Base-by-base conservation (phyloP, 257 asterid species). In the Ligustrum vulgare region DNA sequence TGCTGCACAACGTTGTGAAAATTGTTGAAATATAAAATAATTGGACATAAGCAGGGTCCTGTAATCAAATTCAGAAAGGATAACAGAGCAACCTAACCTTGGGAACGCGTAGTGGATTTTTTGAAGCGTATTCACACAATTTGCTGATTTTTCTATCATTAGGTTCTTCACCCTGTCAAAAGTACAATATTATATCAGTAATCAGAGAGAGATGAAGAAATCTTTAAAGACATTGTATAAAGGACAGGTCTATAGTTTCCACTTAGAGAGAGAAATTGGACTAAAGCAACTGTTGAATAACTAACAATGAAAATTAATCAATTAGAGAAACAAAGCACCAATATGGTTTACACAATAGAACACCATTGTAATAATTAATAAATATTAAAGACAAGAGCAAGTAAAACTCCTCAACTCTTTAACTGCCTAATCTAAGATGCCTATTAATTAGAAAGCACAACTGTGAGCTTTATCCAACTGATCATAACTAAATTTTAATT, bases 31-130 rank as follows among this genome's bases (percentile, higher is more conserved):
- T 36, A 45, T n/a, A 71, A 36, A 67, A 51, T 54, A 41, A 20
- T 25, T 23, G 41, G 67, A 60, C 13, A 22, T 16, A 41, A 60
- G 71, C 16, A 66, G 7, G n/a, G 56, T 69, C 66, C 36, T 62
- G 47, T 25, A 63, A 34, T 66, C 41, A 28, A 39, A 54, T 25
- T 66, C 71, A 66, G 66, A 74, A 69, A 31, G 39, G 56, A 6
- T 72, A 71, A 80, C 68, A 31, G 51, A 80, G 75, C 64, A 67
- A 18, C 70, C 88, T 77, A 75, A 91, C 97, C 97, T 91, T 84
- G 47, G 97, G 97, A 60, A 91, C 89, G 31, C 97, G 89, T 34
- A 91, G 84, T 74, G 97, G 97, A 82, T 91, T 91, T 80, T 82
- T 91, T 35, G 96, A 84, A 73, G 84, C 90, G 85, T 91, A 91